phyloP scores from a whole-genome alignment of 2,329 filamentous ascomycete genomes.

The Amauroascus verrucosus region DNA sequence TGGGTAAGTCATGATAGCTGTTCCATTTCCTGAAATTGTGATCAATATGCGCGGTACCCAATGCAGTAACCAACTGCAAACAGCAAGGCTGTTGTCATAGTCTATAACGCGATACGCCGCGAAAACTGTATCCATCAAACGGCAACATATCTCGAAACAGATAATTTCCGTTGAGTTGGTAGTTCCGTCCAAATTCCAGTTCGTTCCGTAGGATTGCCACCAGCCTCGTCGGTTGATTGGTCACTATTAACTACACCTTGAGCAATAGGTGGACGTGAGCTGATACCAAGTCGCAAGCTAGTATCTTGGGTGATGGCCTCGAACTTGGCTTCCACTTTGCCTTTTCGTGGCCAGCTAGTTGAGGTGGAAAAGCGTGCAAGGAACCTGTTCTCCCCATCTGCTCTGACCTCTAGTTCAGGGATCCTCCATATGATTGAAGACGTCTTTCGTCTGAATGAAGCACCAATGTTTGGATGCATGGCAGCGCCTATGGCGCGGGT shows the following conservation, averaged over 20 bases:
- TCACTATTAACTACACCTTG: conserved; percentile 27
- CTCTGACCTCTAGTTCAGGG: conserved; percentile 44
- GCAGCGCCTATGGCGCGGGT: conserved; percentile 34
- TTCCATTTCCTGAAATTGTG: neutral
- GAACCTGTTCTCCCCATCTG: conserved; percentile 55
- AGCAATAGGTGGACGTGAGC: conserved; percentile 19
- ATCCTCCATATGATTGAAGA: conserved; percentile 39
- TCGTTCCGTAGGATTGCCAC: conserved; percentile 22
- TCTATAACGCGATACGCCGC: neutral
- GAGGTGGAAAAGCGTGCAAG: conserved; percentile 74
- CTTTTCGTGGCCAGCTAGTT: conserved; percentile 57
- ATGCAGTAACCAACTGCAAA: conserved; percentile 1
- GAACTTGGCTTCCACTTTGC: conserved; percentile 74
- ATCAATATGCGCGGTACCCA: neutral
- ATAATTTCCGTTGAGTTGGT: conserved; percentile 54
- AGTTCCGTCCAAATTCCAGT: conserved; percentile 54
- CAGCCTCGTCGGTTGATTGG: conserved; percentile 40
- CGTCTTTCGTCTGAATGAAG: conserved; percentile 37
- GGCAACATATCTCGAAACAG: conserved; percentile 66
- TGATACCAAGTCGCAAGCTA: conserved; percentile 57
- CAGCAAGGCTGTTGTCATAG: neutral
- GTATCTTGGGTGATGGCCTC: conserved; percentile 51
- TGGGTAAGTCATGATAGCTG: neutral
- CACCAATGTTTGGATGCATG: conserved; percentile 39
- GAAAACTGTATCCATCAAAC: conserved; percentile 18